Evolutionary conservation across 2,329 filamentous ascomycete species (phyloP), one percentile per base, ranked within the genome.

Genomic region (Elsinoe necatrix): DNA sequence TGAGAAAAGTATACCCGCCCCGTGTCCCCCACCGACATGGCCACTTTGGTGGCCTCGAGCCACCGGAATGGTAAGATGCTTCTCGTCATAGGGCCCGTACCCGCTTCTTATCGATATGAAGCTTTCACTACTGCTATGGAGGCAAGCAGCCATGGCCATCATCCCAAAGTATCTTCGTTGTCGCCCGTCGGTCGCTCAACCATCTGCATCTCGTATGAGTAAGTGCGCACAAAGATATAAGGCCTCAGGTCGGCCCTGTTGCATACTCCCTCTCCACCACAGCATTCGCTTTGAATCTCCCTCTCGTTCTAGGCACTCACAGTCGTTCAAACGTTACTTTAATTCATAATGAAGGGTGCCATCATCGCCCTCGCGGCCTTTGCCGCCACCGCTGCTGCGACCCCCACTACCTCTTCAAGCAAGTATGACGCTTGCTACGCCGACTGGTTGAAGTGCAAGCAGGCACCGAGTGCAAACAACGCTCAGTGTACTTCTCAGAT

Each of bases 381-480:
- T 18, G 48, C 48, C n/a, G 48, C 48, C 20, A 25, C 31, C 18
- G 31, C 29, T 6, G 14, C 31, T 52, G 48, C 48, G 16, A 16
- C 31, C 18, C 48, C 48, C 11, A 35, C 16, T 16, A 48, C 43
- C 16, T 4, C 43, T 12, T 18, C 43, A 18, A 47, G 42, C 42
- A 47, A 47, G 42, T 47, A 47, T 18, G 42, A 57, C 48, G 12
- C 31, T 16, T 59, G 57, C 39, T 55, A 47, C 20, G 35, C 20
- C 27, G 34, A 54, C 18, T 54, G 50, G 50, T 16, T 41, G 11
- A 54, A 37, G 29, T 54, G 50, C 50, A 54, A 54, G 50, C 29
- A 54, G 34, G 45, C 57, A 18, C 57, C 57, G 8, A 25, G 47
- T 16, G 29, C 54, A 43, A 59, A 59, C 54, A 43, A 34, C 12